Evolutionary conservation across 1,139 yeast species (phyloP).

Genomic region (Yamadazyma membranifaciens): DNA sequence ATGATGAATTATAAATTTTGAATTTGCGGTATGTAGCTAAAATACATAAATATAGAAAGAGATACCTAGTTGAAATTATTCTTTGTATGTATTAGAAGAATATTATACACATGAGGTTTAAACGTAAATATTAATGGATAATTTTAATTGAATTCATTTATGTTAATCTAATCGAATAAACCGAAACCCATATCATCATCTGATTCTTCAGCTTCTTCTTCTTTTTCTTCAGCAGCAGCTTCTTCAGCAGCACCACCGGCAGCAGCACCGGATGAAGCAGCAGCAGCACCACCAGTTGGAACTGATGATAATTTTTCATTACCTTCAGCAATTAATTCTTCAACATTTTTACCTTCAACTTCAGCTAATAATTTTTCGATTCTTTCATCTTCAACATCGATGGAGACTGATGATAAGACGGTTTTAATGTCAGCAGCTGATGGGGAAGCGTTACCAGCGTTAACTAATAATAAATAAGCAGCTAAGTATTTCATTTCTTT

Average conservation of each 20-base stretch:
- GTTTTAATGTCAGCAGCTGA: constrained; percentile 88
- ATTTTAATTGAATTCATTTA: neutral
- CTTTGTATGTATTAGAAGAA: constrained; percentile 9
- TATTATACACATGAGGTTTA: constrained; percentile 6
- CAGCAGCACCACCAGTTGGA: constrained; percentile 97
- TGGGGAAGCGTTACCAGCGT: constrained; percentile 75
- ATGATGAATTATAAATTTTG: constrained; percentile 44
- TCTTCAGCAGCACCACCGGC: constrained; percentile 73
- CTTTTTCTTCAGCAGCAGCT: constrained; percentile 60
- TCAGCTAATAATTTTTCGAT: constrained; percentile 81
- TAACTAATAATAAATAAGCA: constrained; percentile 66
- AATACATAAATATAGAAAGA: neutral
- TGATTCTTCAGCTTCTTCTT: constrained; percentile 60
- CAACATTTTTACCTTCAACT: constrained; percentile 90
- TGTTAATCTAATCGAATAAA: constrained; percentile 44
- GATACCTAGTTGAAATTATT: neutral
- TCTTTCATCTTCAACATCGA: constrained; percentile 92
- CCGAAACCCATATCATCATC: constrained; percentile 55
- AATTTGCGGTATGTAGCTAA: neutral
- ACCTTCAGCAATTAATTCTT: constrained; percentile 95
- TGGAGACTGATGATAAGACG: constrained; percentile 90
- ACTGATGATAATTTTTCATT: constrained; percentile 92
- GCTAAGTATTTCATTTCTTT: constrained; percentile 58
- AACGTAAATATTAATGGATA: constrained; percentile 1
- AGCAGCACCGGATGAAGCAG: constrained; percentile 68